Conservation (phyloP, 495 filamentous ascomycete genomes). For the Penicillium arizonense region DNA sequence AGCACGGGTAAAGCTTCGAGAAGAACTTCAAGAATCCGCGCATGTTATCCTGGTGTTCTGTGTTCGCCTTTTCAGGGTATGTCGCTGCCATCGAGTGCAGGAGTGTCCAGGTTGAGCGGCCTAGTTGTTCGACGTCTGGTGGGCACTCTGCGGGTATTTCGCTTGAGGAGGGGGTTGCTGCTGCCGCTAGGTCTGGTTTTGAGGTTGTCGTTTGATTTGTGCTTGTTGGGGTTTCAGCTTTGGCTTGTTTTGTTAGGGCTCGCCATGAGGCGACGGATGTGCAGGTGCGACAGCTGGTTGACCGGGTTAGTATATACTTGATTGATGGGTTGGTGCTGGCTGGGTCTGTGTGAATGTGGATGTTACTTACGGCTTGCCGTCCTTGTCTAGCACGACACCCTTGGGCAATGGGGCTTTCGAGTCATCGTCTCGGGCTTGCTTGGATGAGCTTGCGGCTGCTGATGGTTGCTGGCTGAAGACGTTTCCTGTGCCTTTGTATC, state of each 20-base stretch:
- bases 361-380: slow-evolving; percentile 87
- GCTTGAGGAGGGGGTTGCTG: slow-evolving; percentile 17
- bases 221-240: slow-evolving; percentile 19
- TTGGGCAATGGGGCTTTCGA: slow-evolving; percentile 58
- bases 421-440: slow-evolving; percentile 22
- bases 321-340: background rate
- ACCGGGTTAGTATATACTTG: slow-evolving; percentile 4
- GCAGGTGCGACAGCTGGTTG: slow-evolving; percentile 79
- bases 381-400: slow-evolving; percentile 82
- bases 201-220: slow-evolving; percentile 19
- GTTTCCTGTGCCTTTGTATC: slow-evolving; percentile 3
- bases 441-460: slow-evolving; percentile 15
- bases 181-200: slow-evolving; percentile 8
- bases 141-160: slow-evolving; percentile 43
- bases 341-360: background rate
- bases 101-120: slow-evolving; percentile 87
- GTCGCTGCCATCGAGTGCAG: slow-evolving; percentile 86
- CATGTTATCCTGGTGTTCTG: slow-evolving; percentile 69
- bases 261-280: slow-evolving; percentile 71
- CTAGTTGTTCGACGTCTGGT: slow-evolving; percentile 71
- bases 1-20: slow-evolving; percentile 86
- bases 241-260: slow-evolving; percentile 60
- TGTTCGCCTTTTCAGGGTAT: slow-evolving; percentile 69
- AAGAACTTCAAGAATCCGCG: slow-evolving; percentile 76
- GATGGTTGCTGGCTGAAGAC: slow-evolving; percentile 22